These are phyloP conservation scores for Vanderwaltozyma polyspora DNA, from an alignment of 805 yeast genomes.

Conservation along the genomic window DNA sequence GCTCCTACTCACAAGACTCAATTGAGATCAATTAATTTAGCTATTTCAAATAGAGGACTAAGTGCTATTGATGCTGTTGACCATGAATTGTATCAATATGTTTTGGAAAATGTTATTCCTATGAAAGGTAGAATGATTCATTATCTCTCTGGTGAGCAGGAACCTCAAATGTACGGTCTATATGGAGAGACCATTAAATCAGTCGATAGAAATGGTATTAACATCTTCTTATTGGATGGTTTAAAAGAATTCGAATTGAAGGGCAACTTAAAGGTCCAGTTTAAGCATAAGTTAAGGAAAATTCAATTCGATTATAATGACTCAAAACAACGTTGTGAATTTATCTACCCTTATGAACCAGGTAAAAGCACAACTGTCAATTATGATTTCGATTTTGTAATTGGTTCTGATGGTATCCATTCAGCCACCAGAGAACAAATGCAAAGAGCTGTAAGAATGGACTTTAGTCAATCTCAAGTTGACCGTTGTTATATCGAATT, in stretches of 20 bases:
- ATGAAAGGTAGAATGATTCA: conserved; percentile 90
- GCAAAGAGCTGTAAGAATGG: conserved; percentile 57
- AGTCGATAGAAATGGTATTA: conserved; percentile 64
- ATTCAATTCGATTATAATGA: conserved; percentile 26
- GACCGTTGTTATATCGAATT: conserved; percentile 79
- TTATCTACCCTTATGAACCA: conserved; percentile 10
- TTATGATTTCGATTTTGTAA: conserved; percentile 41
- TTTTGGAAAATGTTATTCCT: conserved; percentile 58
- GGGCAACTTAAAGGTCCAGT: conserved; percentile 27
- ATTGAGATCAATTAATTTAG: conserved; percentile 70
- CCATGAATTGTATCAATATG: conserved; percentile 40
- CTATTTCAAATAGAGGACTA: conserved; percentile 80
- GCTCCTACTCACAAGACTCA: conserved; percentile 26
- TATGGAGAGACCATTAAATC: conserved; percentile 79
- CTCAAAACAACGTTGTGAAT: conserved; percentile 6
- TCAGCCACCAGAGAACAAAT: conserved; percentile 61
- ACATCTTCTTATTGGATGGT: conserved; percentile 53
- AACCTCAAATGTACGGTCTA: conserved; percentile 65
- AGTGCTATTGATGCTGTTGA: conserved; percentile 56
- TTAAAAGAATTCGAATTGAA: conserved; percentile 22
- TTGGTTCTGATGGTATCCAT: conserved; percentile 84
- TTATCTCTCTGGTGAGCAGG: conserved; percentile 48
- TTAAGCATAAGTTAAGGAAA: conserved; percentile 44
- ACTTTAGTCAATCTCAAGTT: conserved; percentile 63
- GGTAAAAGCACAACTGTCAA: conserved; percentile 9